A percentile compares a stretch with the other conserved stretches of the same genome.
phyloP scores from a whole-genome alignment of 2,329 filamentous ascomycete genomes.

The Alternaria triticina region DNA sequence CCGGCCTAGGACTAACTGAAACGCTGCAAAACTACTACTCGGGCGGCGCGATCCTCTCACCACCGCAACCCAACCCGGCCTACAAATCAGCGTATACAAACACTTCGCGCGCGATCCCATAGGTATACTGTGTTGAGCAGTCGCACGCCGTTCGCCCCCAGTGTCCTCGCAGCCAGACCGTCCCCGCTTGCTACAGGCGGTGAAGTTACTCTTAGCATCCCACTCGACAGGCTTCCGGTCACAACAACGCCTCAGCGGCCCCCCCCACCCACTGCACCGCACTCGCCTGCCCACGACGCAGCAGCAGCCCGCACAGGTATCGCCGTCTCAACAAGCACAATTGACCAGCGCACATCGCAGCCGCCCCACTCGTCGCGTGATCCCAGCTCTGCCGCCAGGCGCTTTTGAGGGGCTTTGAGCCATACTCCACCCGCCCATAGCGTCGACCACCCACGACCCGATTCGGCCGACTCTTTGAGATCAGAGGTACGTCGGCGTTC shows the following conservation, averaged over 20 bases:
- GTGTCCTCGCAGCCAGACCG: conserved; percentile 18
- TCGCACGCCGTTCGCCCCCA: conserved; percentile 23
- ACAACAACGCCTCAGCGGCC: conserved; percentile 45
- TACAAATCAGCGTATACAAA: conserved; percentile 21
- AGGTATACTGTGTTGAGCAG: conserved; percentile 28
- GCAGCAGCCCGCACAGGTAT: conserved; percentile 41
- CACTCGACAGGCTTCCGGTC: conserved; percentile 42
- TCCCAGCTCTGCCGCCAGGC: conserved; percentile 42
- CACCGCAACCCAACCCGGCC: conserved; percentile 33
- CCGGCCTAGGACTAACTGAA: conserved; percentile 30
- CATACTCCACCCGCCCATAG: conserved; percentile 42
- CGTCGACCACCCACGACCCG: conserved; percentile 24
- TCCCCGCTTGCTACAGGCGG: conserved; percentile 40
- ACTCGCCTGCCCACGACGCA: conserved; percentile 35
- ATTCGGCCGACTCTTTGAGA: conserved; percentile 28
- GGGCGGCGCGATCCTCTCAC: conserved; percentile 35
- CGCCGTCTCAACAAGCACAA: conserved; percentile 28
- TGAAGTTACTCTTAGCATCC: conserved; percentile 47
- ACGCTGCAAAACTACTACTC: conserved; percentile 30
- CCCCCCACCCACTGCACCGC: conserved; percentile 35
- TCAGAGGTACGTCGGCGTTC: conserved; percentile 38
- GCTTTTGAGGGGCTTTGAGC: conserved; percentile 51
- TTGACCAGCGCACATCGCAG: conserved; percentile 35
- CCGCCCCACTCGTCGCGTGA: conserved; percentile 42
- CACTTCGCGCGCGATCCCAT: conserved; percentile 21